Conservation (phyloP, 75 land plant species). For the Pinus tabuliformis region DNA sequence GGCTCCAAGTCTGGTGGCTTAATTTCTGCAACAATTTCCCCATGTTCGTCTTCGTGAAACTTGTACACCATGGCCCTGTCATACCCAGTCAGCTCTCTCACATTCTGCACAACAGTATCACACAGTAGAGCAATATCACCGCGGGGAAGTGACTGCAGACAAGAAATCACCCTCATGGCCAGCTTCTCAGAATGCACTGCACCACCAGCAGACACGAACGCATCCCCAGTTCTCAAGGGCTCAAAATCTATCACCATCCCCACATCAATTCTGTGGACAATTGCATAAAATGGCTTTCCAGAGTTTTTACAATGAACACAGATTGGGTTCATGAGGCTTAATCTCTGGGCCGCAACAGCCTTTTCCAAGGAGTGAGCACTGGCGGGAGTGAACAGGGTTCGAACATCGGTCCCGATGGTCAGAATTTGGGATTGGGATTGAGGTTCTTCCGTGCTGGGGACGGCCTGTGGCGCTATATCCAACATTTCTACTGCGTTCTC, state of each 20-base stretch:
- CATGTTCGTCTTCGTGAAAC: constrained; percentile 98
- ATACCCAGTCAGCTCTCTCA: constrained; percentile 94
- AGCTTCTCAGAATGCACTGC: constrained; percentile 98
- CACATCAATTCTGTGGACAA: constrained; percentile 91
- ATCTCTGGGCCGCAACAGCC: constrained; percentile 66
- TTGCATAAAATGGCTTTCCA: constrained; percentile 92
- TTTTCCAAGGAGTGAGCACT: constrained; percentile 52
- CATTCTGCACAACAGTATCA: constrained; percentile 88
- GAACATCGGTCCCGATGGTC: constrained; percentile 70
- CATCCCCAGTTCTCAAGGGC: constrained; percentile 79
- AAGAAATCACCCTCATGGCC: constrained; percentile 91
- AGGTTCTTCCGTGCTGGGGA: constrained; percentile 40
- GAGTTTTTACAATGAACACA: constrained; percentile 66
- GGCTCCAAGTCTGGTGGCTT: constrained; percentile 81
- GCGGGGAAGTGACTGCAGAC: constrained; percentile 87
- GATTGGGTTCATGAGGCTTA: constrained; percentile 79
- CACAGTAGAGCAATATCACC: constrained; percentile 87
- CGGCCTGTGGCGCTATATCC: constrained; percentile 60
- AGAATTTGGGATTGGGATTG: constrained; percentile 10
- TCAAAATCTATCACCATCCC: constrained; percentile 95
- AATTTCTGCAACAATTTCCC: constrained; percentile 94
- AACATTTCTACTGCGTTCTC: constrained; percentile 79
- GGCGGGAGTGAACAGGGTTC: constrained; percentile 65
- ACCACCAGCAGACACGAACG: constrained; percentile 80
- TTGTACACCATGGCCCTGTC: constrained; percentile 98